Percentiles rank a stretch among this genome's conserved stretches.
phyloP scores from a whole-genome alignment of 257 asterid genomes.

The Voacanga thouarsii region DNA sequence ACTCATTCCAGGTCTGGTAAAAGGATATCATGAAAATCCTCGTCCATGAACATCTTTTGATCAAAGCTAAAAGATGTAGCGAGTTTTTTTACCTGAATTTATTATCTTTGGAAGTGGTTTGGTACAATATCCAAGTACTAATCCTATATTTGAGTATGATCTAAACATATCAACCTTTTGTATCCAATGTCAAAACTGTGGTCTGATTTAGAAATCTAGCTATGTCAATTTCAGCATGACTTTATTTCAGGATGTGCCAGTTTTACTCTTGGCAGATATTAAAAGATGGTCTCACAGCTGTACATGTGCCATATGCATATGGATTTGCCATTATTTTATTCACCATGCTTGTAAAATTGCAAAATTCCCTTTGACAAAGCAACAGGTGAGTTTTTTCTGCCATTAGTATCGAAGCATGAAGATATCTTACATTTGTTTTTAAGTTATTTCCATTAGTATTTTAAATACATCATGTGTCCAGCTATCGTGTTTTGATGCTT shows the following conservation, averaged over 20 bases:
- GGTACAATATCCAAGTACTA: neutral
- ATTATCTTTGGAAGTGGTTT: neutral
- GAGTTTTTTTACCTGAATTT: neutral
- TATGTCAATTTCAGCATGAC: neutral
- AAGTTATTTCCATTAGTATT: neutral
- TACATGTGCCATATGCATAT: constrained; percentile 94
- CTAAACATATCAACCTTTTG: no score
- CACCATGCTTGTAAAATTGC: constrained; percentile 85
- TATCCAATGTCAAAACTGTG: neutral
- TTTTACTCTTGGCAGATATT: constrained; percentile 60
- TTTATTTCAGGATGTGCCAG: constrained; percentile 16
- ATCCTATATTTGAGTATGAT: no score
- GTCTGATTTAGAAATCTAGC: neutral
- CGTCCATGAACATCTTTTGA: no score
- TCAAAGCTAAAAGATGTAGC: neutral
- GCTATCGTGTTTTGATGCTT: no score
- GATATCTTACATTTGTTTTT: neutral
- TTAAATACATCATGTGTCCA: no score
- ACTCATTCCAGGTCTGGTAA: neutral
- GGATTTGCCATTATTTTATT: constrained; percentile 97
- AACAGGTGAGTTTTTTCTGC: constrained; percentile 64
- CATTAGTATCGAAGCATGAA: constrained; percentile 11
- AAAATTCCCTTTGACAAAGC: constrained; percentile 92
- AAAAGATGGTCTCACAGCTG: constrained; percentile 78
- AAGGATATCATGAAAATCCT: neutral